phyloP scores from a whole-genome alignment of 169 alveolate species.

The Eimeria praecox region DNA sequence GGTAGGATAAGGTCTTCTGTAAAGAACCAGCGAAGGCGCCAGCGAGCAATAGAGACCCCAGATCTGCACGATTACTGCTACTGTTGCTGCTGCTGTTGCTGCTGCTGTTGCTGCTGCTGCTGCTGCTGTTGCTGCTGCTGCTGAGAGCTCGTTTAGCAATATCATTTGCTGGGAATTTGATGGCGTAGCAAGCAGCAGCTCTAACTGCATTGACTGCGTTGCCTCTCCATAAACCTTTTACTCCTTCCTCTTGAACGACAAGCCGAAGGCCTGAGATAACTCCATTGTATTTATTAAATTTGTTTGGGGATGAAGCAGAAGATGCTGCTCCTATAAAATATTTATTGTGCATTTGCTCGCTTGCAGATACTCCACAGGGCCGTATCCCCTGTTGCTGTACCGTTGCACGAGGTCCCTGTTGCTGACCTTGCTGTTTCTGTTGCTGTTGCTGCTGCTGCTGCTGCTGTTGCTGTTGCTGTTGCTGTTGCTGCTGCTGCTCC shows the following conservation, averaged over 20 bases:
- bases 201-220: conserved; percentile 90
- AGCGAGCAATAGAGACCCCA: conserved; percentile 87
- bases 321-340: too few relatives aligned
- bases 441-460: conserved; percentile 31
- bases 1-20: conserved; percentile 91
- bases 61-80: conserved; percentile 24
- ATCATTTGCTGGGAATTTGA: conserved; percentile 93
- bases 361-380: neutral
- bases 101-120: conserved; percentile 43
- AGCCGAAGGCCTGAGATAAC: conserved; percentile 86
- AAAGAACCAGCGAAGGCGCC: conserved; percentile 92
- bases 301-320: too few relatives aligned
- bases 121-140: conserved; percentile 75
- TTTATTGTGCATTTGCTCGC: neutral
- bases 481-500: conserved; percentile 9
- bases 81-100: conserved; percentile 36
- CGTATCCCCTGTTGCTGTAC: neutral
- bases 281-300: conserved; percentile 86
- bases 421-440: conserved; percentile 38
- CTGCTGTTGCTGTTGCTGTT: conserved; percentile 10
- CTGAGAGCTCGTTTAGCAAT: conserved; percentile 83
- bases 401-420: conserved; percentile 37
- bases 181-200: conserved; percentile 91
- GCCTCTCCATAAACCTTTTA: conserved; percentile 92
- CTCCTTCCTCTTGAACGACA: conserved; percentile 91